Base-by-base conservation (phyloP, 257 asterid species). In the Solanum pimpinellifolium region DNA sequence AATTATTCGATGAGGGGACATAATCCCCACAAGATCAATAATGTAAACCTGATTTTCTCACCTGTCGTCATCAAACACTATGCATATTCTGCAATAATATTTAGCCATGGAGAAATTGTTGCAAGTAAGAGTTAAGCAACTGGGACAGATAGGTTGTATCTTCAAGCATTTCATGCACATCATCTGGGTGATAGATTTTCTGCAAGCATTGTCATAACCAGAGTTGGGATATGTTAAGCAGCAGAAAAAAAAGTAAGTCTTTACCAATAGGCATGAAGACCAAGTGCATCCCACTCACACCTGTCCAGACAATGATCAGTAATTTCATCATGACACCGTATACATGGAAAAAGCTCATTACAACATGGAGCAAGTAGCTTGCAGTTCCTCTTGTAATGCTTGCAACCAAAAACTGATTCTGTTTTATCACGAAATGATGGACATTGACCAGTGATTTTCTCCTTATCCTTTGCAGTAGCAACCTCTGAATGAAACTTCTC, bases 91-190 rank as follows among this genome's bases (percentile, higher is more conserved):
- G 96, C 99, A 96, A 66, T 91, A 96, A 93, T 95, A 93, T 87
- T 88, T 95, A 49, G 93, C 98, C 98, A 96, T 96, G 88, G 94
- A 92, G 89, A 94, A 95, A 89, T 91, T 93, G 73, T 87, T 74
- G 90, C 99, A 96, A 78, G 94, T 87, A 78, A 42, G 87, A 42
- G 88, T 91, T 33, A 88, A 89, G 86, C 99, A 96, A 82, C 37
- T 91, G 49, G 94, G 90, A 78, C 94, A 93, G 52, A 95, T 89
- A 68, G 93, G 93, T 91, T 95, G 99, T 87, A 94, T 89, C 42
- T 90, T 87, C 90, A 95, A 89, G 92, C 99, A 96, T 90, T 90
- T 91, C 99, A 95, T 96, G 93, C 99, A 96, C 95, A 95, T 91
- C 95, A 96, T 96, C 86, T 93, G 89, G 49, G 91, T 92, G 82